A percentile compares a stretch with the other conserved stretches of the same genome.
phyloP scores from a whole-genome alignment of 2,329 filamentous ascomycete genomes.

The Neonectria neomacrospora region DNA sequence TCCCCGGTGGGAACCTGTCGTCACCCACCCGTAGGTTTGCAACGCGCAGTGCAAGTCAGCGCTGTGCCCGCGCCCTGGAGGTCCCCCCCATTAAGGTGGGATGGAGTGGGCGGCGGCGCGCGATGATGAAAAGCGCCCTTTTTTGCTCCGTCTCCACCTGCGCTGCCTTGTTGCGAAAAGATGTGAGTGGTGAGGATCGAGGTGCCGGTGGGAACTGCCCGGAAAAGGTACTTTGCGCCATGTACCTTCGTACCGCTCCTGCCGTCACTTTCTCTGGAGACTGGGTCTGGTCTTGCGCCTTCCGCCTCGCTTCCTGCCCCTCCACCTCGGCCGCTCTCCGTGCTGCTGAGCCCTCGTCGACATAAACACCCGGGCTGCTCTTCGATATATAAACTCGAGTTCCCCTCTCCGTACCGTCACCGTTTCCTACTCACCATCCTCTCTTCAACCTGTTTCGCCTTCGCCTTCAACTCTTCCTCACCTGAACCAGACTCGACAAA shows the following conservation, averaged over 20 bases:
- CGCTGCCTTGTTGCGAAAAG: background rate
- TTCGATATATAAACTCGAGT: constrained; percentile 39
- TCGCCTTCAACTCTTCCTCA: constrained; percentile 2
- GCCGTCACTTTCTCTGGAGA: background rate
- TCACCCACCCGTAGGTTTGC: background rate
- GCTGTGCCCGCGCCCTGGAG: too few species aligned
- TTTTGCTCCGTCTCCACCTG: background rate
- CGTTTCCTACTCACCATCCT: constrained; percentile 31
- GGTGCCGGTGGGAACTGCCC: background rate
- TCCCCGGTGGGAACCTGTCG: background rate
- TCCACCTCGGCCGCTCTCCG: constrained; percentile 22
- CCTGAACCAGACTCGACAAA: background rate
- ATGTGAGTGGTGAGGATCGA: background rate
- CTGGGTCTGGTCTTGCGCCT: background rate
- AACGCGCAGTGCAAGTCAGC: too few species aligned
- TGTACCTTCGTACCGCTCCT: constrained; percentile 6
- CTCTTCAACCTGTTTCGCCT: background rate
- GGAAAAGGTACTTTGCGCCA: background rate
- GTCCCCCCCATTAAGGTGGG: too few species aligned
- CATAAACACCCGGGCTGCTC: constrained; percentile 5
- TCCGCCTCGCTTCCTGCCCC: constrained; percentile 2
- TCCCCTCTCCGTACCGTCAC: constrained; percentile 32
- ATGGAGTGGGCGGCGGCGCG: background rate
- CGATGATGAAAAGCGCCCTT: constrained; percentile 1
- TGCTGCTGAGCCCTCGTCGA: background rate